Evolutionary conservation across 805 yeast species (phyloP).

Genomic region (Ascoidea asiatica): DNA sequence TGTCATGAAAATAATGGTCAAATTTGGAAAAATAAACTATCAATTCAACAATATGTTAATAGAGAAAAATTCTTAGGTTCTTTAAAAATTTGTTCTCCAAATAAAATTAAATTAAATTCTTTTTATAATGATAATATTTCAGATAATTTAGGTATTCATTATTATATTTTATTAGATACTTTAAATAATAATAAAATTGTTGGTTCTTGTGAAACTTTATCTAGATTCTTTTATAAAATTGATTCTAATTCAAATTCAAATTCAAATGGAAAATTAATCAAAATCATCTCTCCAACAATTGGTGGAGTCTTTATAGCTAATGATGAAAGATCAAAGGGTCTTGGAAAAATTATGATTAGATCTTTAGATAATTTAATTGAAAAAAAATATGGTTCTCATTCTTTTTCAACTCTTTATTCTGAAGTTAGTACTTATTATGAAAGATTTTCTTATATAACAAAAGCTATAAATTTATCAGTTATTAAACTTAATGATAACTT

Average conservation of each 20-base stretch:
- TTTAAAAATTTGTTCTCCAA: background rate
- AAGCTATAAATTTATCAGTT: no score
- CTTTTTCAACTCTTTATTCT: conserved; percentile 24
- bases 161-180: background rate
- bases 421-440: conserved; percentile 31
- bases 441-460: conserved; percentile 26
- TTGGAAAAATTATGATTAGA: conserved; percentile 16
- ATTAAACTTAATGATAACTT: no score
- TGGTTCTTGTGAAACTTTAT: background rate
- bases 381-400: conserved; percentile 9
- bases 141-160: background rate
- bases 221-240: background rate
- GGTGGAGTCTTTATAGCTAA: conserved; percentile 20
- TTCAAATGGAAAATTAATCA: no score
- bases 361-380: conserved; percentile 9
- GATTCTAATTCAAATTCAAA: no score
- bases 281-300: conserved; percentile 15
- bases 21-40: background rate
- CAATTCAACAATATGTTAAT: background rate
- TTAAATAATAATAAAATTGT: no score
- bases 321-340: conserved; percentile 16
- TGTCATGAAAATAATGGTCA: background rate
- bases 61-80: background rate
- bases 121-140: background rate
- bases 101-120: no score